Evolutionary conservation across 768 basidiomycete genomes (phyloP).

Genomic region (Tylopilus plumbeoviolaceoides): DNA sequence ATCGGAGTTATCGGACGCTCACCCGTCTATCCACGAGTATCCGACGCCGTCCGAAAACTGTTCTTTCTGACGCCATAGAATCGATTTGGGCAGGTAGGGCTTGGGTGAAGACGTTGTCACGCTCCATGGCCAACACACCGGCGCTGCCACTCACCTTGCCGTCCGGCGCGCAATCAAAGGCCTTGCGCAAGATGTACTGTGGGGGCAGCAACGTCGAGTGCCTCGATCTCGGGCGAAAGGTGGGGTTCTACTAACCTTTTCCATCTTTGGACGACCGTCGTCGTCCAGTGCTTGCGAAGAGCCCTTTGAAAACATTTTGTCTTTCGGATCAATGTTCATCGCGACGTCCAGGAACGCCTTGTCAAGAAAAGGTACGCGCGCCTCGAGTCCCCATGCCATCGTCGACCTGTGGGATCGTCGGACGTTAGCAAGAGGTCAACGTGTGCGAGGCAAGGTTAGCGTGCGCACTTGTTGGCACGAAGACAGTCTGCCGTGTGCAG

Average conservation of each 20-base stretch:
- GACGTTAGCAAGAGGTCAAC: neutral
- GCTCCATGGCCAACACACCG: too few relatives aligned
- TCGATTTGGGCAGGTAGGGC: conserved; percentile 91
- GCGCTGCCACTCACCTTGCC: conserved; percentile 50
- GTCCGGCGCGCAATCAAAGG: conserved; percentile 83
- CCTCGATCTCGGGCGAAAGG: conserved; percentile 1
- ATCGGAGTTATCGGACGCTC: conserved; percentile 16
- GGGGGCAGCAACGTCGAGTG: neutral
- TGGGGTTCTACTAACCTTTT: conserved; percentile 64
- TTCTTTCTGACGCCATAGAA: conserved; percentile 99
- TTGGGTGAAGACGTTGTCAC: conserved; percentile 22
- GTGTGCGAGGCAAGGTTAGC: neutral
- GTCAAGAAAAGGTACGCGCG: conserved; percentile 98
- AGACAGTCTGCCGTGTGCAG: conserved; percentile 96
- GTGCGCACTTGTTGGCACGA: conserved; percentile 90
- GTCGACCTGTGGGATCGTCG: conserved; percentile 62
- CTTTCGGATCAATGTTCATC: conserved; percentile 83
- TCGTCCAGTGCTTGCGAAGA: conserved; percentile 64
- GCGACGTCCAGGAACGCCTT: conserved; percentile 91
- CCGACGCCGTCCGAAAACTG: conserved; percentile 99
- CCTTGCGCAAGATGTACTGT: conserved; percentile 92
- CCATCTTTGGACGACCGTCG: conserved; percentile 90
- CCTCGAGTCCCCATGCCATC: conserved; percentile 99
- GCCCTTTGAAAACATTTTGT: conserved; percentile 91
- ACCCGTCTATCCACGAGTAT: conserved; percentile 99